These are phyloP conservation scores for Talaromyces ruber DNA, from an alignment of 495 filamentous ascomycete species.

Conservation along the genomic window DNA sequence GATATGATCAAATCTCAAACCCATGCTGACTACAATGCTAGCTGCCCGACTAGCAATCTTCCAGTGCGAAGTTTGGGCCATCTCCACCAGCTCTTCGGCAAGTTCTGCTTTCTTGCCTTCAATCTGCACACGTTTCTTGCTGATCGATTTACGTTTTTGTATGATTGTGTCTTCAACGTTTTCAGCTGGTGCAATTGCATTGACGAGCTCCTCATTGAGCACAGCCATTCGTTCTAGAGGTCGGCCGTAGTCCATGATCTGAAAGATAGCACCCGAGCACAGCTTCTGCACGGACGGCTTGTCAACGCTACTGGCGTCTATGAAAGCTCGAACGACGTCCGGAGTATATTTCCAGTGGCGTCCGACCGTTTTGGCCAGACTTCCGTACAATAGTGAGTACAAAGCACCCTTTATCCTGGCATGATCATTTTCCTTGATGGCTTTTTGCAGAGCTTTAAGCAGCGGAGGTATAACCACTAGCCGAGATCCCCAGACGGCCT, in stretches of 20 bases:
- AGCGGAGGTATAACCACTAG: slow-evolving; percentile 83
- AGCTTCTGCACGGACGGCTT: slow-evolving; percentile 91
- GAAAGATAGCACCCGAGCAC: slow-evolving; percentile 68
- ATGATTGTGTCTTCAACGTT: slow-evolving; percentile 55
- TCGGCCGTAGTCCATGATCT: slow-evolving; percentile 85
- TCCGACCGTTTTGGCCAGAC: slow-evolving; percentile 76
- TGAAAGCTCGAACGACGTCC: slow-evolving; percentile 74
- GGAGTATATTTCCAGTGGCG: slow-evolving; percentile 92
- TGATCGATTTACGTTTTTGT: slow-evolving; percentile 60
- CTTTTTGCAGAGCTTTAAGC: slow-evolving; percentile 67
- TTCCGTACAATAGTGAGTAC: slow-evolving; percentile 82
- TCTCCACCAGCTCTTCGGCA: slow-evolving; percentile 69
- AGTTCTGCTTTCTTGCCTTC: slow-evolving; percentile 76
- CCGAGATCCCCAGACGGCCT: slow-evolving; percentile 76
- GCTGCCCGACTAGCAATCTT: slow-evolving; percentile 86
- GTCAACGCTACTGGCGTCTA: slow-evolving; percentile 81
- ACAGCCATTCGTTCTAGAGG: slow-evolving; percentile 79
- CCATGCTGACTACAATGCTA: slow-evolving; percentile 80
- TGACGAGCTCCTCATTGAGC: slow-evolving; percentile 62
- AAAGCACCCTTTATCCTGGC: slow-evolving; percentile 89
- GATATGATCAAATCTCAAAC: slow-evolving; percentile 80
- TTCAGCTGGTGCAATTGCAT: slow-evolving; percentile 64
- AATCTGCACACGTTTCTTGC: slow-evolving; percentile 61
- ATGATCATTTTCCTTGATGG: slow-evolving; percentile 74
- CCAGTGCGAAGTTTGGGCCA: slow-evolving; percentile 80